Conservation (phyloP, 495 filamentous ascomycete genomes). For the Neurospora sp. region DNA sequence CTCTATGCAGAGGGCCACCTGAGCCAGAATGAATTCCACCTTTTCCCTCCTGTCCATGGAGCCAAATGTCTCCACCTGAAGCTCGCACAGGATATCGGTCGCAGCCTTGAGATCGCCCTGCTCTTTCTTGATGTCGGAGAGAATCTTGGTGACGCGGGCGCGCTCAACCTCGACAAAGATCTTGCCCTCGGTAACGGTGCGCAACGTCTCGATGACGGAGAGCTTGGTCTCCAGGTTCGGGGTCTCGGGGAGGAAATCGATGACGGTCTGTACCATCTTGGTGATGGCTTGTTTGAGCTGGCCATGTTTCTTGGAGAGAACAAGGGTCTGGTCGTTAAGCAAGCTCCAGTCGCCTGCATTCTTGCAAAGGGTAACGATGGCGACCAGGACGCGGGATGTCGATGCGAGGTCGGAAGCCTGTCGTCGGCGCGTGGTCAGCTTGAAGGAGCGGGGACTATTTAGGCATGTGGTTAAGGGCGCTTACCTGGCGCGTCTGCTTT, state of each 20-base stretch:
- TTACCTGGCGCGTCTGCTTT: slow-evolving; percentile 93
- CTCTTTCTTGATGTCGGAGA: slow-evolving; percentile 92
- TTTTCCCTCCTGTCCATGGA: slow-evolving; percentile 97
- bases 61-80: slow-evolving; percentile 97
- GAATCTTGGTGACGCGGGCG: slow-evolving; percentile 84
- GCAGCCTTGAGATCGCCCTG: slow-evolving; percentile 87
- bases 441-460: not conserved
- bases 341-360: slow-evolving; percentile 83
- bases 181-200: slow-evolving; percentile 98
- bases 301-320: slow-evolving; percentile 98
- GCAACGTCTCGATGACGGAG: slow-evolving; percentile 83
- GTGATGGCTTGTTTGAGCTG: slow-evolving; percentile 98
- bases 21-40: slow-evolving; percentile 94
- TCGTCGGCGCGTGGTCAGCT: slow-evolving; percentile 5
- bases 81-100: slow-evolving; percentile 86
- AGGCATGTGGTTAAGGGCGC: slow-evolving; percentile 5
- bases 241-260: slow-evolving; percentile 75
- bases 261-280: slow-evolving; percentile 96
- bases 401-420: slow-evolving; percentile 92
- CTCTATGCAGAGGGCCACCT: slow-evolving; percentile 91
- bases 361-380: slow-evolving; percentile 90
- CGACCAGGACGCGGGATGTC: slow-evolving; percentile 75
- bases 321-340: slow-evolving; percentile 89
- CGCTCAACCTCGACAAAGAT: slow-evolving; percentile 99
- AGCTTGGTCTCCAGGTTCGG: slow-evolving; percentile 79